Evolutionary conservation across 2,329 filamentous ascomycete genomes (phyloP).

Genomic region (Epichloe sibirici): DNA sequence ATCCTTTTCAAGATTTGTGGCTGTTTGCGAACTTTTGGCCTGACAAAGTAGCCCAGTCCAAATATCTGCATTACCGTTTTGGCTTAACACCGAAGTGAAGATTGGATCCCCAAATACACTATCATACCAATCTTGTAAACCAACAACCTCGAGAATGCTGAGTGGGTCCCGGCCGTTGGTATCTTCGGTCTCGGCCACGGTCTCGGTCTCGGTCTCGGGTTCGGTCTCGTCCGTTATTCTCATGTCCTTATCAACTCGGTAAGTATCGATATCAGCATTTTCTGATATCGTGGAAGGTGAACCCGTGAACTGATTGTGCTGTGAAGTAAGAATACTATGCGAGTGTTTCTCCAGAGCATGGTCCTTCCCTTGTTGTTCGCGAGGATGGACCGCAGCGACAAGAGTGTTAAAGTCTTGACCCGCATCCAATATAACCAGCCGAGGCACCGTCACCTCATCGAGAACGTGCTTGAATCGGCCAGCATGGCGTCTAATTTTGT

Average conservation of each 20-base stretch:
- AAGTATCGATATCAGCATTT: neutral
- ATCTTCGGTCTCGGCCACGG: neutral
- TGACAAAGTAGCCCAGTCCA: conserved; percentile 31
- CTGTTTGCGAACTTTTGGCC: neutral
- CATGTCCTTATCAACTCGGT: neutral
- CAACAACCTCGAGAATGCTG: neutral
- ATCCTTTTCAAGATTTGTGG: neutral
- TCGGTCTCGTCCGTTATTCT: neutral
- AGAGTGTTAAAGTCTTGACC: conserved; percentile 38
- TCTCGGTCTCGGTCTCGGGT: neutral
- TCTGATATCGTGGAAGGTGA: neutral
- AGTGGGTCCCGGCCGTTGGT: neutral
- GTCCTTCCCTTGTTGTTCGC: neutral
- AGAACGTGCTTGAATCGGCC: conserved; percentile 35
- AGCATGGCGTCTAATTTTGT: conserved; percentile 40
- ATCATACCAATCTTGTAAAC: conserved; percentile 44
- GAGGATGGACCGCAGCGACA: conserved; percentile 15
- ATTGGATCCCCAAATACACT: conserved; percentile 49
- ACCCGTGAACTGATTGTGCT: neutral
- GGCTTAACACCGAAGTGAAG: conserved; percentile 36
- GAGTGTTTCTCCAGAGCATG: neutral
- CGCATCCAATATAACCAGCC: conserved; percentile 42
- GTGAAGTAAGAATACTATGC: neutral
- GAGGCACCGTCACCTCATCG: conserved; percentile 37
- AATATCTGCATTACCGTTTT: conserved; percentile 31